Conservation (phyloP, 176 grass and related monocot genomes). For the Oropetium thomaeum region DNA sequence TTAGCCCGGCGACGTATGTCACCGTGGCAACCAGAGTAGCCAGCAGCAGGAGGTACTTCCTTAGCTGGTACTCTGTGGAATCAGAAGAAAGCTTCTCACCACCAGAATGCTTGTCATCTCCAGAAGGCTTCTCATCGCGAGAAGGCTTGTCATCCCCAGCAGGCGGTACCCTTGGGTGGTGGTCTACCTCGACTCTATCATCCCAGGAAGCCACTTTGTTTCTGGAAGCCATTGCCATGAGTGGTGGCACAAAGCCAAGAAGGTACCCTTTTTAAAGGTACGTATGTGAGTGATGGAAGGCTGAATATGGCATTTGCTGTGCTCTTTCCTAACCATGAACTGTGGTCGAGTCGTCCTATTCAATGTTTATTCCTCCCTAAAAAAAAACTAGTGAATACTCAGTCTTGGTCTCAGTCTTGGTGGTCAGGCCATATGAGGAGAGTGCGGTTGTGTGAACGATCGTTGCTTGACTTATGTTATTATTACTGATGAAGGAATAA, state of each 20-base stretch:
- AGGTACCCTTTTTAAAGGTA: background rate
- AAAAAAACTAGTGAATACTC: background rate
- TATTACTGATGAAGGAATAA: background rate
- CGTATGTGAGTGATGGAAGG: too few relatives aligned
- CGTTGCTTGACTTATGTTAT: background rate
- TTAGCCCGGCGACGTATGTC: conserved; percentile 39
- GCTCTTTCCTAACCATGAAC: background rate
- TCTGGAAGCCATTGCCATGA: background rate
- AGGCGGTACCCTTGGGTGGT: too few relatives aligned
- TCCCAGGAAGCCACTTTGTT: background rate
- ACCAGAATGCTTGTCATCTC: background rate
- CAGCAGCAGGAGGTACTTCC: conserved; percentile 33
- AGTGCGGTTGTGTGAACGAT: background rate
- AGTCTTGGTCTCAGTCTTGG: too few relatives aligned
- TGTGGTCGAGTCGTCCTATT: background rate
- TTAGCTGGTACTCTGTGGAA: conserved; percentile 29
- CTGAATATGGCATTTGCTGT: background rate
- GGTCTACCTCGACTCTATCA: too few relatives aligned
- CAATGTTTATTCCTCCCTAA: background rate
- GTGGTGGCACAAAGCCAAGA: background rate
- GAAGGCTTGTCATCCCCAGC: too few relatives aligned
- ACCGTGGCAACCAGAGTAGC: conserved; percentile 19
- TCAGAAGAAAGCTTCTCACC: background rate
- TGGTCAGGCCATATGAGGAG: background rate
- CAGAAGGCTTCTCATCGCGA: too few relatives aligned